These are phyloP conservation scores for Picea sitchensis DNA, from an alignment of 75 land plant species.

Conservation along the genomic window DNA sequence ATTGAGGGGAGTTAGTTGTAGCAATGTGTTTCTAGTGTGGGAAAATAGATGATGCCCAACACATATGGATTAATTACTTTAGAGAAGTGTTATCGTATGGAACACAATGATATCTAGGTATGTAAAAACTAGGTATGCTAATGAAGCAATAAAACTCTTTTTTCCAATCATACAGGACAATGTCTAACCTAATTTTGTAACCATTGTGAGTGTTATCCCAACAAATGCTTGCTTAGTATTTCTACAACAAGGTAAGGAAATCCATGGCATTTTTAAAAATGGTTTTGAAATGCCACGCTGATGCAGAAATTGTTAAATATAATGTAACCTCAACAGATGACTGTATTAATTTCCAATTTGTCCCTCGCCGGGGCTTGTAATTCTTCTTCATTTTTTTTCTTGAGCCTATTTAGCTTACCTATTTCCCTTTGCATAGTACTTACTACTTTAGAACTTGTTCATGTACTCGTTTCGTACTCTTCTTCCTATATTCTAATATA, in stretches of 20 bases:
- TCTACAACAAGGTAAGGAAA: slow-evolving; percentile 16
- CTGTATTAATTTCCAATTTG: too few species aligned
- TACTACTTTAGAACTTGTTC: too few species aligned
- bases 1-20: slow-evolving; percentile 13
- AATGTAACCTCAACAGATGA: too few species aligned
- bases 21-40: slow-evolving; percentile 10
- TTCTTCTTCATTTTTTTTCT: too few species aligned
- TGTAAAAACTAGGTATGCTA: slow-evolving; percentile 4
- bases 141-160: slow-evolving; percentile 20
- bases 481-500: too few species aligned
- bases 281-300: slow-evolving; percentile 11
- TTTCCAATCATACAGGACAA: slow-evolving; percentile 15
- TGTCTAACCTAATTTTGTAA: slow-evolving; percentile 10
- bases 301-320: slow-evolving; percentile 12
- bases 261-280: slow-evolving; percentile 12
- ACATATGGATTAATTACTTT: slow-evolving; percentile 1
- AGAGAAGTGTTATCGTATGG: slow-evolving; percentile 12
- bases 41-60: not conserved
- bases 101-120: slow-evolving; percentile 14
- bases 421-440: too few species aligned
- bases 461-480: too few species aligned
- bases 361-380: too few species aligned
- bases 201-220: slow-evolving; percentile 13
- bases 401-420: too few species aligned
- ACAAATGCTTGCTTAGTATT: slow-evolving; percentile 19